These are phyloP conservation scores for Globisporangium spiculum DNA, from an alignment of 352 stramenopile species.

Conservation along the genomic window DNA sequence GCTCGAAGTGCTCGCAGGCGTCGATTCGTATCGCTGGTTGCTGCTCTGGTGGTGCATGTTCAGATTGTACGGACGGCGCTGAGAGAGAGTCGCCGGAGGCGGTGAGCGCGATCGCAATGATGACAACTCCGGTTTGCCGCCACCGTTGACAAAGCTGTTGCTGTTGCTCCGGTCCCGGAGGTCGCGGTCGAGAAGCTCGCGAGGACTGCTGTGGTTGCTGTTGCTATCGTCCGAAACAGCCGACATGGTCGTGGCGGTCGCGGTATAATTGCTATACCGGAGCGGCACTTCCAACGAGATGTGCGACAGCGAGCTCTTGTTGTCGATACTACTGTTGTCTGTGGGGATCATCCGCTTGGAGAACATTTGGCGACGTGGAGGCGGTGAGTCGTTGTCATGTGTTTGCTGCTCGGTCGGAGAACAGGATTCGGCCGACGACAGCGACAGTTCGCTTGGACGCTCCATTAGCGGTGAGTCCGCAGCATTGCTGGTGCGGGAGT, in stretches of 20 bases:
- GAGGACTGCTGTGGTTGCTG: background rate
- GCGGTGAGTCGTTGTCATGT: background rate
- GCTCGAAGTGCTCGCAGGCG: background rate
- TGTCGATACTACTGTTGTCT: background rate
- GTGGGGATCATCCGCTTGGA: background rate
- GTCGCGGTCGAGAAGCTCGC: slow-evolving; percentile 3
- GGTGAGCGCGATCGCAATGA: background rate
- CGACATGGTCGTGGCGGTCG: background rate
- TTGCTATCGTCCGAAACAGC: background rate
- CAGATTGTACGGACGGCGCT: background rate
- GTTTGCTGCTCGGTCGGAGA: background rate
- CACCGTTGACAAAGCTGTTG: background rate
- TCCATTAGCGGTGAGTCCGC: background rate
- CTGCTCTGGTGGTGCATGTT: background rate
- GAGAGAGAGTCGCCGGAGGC: background rate
- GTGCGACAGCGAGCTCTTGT: background rate
- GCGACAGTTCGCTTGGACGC: background rate
- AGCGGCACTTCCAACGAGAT: background rate
- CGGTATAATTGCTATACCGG: background rate
- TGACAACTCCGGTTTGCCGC: background rate
- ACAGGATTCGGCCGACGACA: background rate
- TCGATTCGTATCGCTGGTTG: background rate
- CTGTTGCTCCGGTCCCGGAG: background rate
- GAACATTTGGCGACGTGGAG: background rate
- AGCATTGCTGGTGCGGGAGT: background rate